These are phyloP conservation scores for Astrephomene gubernaculifera DNA, from an alignment of 139 green algal species.

Conservation along the genomic window DNA sequence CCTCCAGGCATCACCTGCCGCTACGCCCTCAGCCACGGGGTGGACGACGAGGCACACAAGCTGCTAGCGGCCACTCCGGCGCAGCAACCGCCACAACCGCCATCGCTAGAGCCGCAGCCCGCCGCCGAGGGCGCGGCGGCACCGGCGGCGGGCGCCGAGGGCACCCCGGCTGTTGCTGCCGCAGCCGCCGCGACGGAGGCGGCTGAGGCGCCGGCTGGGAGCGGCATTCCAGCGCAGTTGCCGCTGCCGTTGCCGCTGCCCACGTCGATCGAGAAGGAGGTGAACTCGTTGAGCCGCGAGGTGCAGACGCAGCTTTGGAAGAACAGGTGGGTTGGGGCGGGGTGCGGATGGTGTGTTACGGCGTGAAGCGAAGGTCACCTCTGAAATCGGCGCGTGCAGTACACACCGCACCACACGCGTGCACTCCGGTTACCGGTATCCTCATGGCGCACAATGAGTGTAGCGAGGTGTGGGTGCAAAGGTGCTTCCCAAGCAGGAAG, in stretches of 20 bases:
- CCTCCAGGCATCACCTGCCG: conserved; percentile 75
- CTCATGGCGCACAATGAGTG: too few species aligned
- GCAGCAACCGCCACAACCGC: not conserved
- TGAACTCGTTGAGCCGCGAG: conserved; percentile 44
- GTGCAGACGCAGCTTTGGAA: conserved; percentile 62
- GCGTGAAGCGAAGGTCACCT: too few species aligned
- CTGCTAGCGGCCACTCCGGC: not conserved
- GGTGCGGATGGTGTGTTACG: too few species aligned
- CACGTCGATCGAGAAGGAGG: conserved; percentile 16
- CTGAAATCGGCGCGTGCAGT: too few species aligned
- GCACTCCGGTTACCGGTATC: too few species aligned
- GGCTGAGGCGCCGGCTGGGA: not conserved
- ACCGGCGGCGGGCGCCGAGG: conserved; percentile 14
- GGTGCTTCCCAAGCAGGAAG: too few species aligned
- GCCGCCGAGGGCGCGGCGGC: not conserved
- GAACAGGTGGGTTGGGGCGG: conserved; percentile 25
- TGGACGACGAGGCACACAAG: conserved; percentile 42
- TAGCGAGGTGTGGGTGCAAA: too few species aligned
- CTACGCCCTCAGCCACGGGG: conserved; percentile 69
- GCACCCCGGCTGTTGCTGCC: too few species aligned
- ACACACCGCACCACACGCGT: too few species aligned
- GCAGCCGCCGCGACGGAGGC: conserved; percentile 11
- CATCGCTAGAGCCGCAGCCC: not conserved
- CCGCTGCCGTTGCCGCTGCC: conserved; percentile 28
- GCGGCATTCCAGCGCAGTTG: too few species aligned